Base-by-base conservation (phyloP, 768 basidiomycete genomes). In the Artomyces pyxidatus region DNA sequence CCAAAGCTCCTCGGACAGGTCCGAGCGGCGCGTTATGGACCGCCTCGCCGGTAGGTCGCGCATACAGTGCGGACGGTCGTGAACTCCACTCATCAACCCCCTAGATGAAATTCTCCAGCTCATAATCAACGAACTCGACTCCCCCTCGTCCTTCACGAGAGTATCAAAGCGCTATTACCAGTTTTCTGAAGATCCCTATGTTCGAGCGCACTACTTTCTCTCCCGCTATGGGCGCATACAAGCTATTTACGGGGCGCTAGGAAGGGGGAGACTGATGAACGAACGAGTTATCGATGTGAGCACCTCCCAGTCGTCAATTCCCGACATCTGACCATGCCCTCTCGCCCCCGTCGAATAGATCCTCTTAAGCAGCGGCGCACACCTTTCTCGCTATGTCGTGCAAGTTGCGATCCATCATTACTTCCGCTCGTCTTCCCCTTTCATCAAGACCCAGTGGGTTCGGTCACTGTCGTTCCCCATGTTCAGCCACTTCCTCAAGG, bases 351-450 rank as follows among this genome's bases (percentile, higher is more conserved):
- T 45, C 53, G 45, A 26, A 50, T 45, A 88, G 86, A 84, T 84
- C 59, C 74, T 89, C 47, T 68, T 88, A 50, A 71, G 76, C 44
- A 86, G 84, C 57, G 85, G 85, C 47, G 86, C 85, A 47, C 83
- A 85, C 60, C 63, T 88, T 53, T 88, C 86, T 53, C 77, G 87
- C 42, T 89, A 89, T 66, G 73, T 89, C 41, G 73, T 83, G 40
- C 87, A 89, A 64, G 74, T 84, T 45, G 83, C 85, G 29, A 78
- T 83, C 46, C 85, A 88, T 52, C 87, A 88, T 61, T 87, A 80
- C 62, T 89, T 86, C 62, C 76, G 81, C 53, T 78, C 83, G 2
- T 77, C 78, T 51, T 68, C 77, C 25, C 83, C 84, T 52, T 89
- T 88, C 55, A 77, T 88, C 65, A 87, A 87, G 66, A 76, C 81